These are phyloP conservation scores for Mallotus japonicus DNA, from an alignment of 441 rosid species.

Conservation along the genomic window DNA sequence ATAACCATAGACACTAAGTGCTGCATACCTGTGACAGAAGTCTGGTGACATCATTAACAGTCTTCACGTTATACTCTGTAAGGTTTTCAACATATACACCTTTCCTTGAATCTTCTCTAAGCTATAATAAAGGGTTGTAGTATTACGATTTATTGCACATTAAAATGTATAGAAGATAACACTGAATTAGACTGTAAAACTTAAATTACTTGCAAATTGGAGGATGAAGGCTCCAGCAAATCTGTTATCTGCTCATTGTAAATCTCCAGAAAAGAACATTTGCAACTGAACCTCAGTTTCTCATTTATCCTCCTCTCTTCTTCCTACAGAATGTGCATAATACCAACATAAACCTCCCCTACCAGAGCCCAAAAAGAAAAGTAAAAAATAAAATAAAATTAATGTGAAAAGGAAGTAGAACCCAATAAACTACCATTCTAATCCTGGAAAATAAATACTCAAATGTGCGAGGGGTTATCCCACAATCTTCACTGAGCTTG, in stretches of 20 bases:
- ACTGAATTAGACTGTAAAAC: slow-evolving; percentile 14
- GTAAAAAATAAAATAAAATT: background rate
- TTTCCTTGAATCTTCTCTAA: slow-evolving; percentile 86
- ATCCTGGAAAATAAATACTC: slow-evolving; percentile 80
- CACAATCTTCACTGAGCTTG: slow-evolving; percentile 57
- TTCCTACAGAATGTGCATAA: slow-evolving; percentile 47
- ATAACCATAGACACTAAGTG: slow-evolving; percentile 11
- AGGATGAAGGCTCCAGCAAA: slow-evolving; percentile 87
- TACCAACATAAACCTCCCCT: slow-evolving; percentile 15
- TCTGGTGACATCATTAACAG: slow-evolving; percentile 64
- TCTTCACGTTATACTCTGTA: slow-evolving; percentile 60
- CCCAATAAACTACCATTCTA: slow-evolving; percentile 40
- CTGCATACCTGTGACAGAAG: slow-evolving; percentile 68
- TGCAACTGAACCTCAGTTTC: slow-evolving; percentile 75
- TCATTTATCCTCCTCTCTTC: slow-evolving; percentile 79
- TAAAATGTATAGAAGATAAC: slow-evolving; percentile 16
- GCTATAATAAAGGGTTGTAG: slow-evolving; percentile 38
- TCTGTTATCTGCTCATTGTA: slow-evolving; percentile 94
- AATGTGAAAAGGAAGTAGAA: slow-evolving; percentile 6
- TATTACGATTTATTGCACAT: slow-evolving; percentile 24
- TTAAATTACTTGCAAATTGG: slow-evolving; percentile 73
- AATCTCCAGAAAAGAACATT: slow-evolving; percentile 92
- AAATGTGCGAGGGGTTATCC: slow-evolving; percentile 88
- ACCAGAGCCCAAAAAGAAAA: background rate
- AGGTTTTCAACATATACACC: slow-evolving; percentile 93